These are phyloP conservation scores for Blastomyces parvus DNA, from an alignment of 2,329 filamentous ascomycete species.

Conservation along the genomic window DNA sequence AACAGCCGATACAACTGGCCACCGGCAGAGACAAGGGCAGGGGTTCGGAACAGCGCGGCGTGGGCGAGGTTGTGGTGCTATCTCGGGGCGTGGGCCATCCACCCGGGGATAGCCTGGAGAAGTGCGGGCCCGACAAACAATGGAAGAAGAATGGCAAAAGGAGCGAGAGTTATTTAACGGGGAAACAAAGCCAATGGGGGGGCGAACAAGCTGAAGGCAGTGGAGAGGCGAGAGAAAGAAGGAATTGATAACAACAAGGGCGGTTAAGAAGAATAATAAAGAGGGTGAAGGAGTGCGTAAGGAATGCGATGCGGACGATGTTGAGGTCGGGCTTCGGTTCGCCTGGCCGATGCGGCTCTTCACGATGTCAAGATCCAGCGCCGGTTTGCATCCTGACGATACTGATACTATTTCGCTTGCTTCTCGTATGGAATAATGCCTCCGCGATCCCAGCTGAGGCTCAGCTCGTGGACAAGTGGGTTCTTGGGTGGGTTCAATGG, in stretches of 20 bases:
- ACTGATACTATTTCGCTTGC: neutral
- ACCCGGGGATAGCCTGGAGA: neutral
- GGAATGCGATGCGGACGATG: too few relatives aligned
- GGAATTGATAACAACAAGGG: neutral
- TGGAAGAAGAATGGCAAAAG: too few relatives aligned
- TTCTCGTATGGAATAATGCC: neutral
- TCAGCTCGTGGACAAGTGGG: neutral
- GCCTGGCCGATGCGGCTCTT: constrained; percentile 2
- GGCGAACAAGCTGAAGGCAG: constrained; percentile 1
- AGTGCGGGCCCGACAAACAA: neutral
- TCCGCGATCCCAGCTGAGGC: neutral
- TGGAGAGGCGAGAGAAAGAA: constrained; percentile 5
- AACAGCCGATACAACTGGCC: neutral
- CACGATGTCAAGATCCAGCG: neutral
- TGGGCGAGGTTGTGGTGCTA: neutral
- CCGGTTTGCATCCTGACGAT: too few relatives aligned
- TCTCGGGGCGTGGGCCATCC: neutral
- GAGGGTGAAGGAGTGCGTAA: constrained; percentile 9
- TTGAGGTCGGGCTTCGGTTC: neutral
- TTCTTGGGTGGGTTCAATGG: neutral
- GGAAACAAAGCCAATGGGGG: constrained; percentile 5
- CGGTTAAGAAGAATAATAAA: neutral
- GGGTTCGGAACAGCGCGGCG: neutral
- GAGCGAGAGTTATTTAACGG: neutral
- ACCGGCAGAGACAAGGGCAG: neutral